These are phyloP conservation scores for Curvularia verruculosa DNA, from an alignment of 2,329 filamentous ascomycete species.

Conservation along the genomic window DNA sequence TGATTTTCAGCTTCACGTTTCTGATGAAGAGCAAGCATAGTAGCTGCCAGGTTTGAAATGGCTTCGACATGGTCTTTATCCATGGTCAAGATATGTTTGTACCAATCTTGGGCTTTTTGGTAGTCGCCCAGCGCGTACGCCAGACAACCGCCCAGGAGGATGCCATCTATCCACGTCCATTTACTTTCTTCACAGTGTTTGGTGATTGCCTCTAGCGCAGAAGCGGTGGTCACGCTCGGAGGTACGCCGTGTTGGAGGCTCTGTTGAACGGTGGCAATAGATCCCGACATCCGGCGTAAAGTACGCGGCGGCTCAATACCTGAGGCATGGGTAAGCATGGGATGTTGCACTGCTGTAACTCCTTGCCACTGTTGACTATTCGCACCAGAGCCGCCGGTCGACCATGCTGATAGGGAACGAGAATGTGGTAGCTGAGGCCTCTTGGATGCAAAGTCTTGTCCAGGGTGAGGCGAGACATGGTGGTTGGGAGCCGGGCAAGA, in stretches of 20 bases:
- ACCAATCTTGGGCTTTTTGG: constrained; percentile 76
- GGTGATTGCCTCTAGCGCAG: constrained; percentile 47
- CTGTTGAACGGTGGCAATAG: constrained; percentile 37
- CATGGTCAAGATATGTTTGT: constrained; percentile 67
- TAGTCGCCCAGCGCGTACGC: constrained; percentile 89
- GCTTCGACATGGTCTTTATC: constrained; percentile 82
- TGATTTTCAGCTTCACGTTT: constrained; percentile 83
- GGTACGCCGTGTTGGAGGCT: constrained; percentile 36
- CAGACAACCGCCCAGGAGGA: constrained; percentile 87
- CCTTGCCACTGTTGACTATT: constrained; percentile 38
- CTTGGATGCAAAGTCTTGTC: constrained; percentile 27
- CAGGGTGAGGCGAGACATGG: constrained; percentile 26
- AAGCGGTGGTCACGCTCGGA: constrained; percentile 45
- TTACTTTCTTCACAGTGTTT: constrained; percentile 50
- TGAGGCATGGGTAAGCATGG: constrained; percentile 27
- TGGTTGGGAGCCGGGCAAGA: constrained; percentile 35
- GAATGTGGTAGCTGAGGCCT: constrained; percentile 33
- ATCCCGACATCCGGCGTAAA: constrained; percentile 45
- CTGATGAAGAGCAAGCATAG: constrained; percentile 80
- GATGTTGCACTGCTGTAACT: constrained; percentile 26
- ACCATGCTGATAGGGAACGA: constrained; percentile 42
- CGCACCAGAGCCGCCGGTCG: constrained; percentile 23
- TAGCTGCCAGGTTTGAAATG: constrained; percentile 89
- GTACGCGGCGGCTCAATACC: constrained; percentile 39
- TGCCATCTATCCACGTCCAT: constrained; percentile 81